Percentiles rank a stretch among this genome's conserved stretches.
phyloP scores from a whole-genome alignment of 495 filamentous ascomycete species.

The Aspergillus steynii region DNA sequence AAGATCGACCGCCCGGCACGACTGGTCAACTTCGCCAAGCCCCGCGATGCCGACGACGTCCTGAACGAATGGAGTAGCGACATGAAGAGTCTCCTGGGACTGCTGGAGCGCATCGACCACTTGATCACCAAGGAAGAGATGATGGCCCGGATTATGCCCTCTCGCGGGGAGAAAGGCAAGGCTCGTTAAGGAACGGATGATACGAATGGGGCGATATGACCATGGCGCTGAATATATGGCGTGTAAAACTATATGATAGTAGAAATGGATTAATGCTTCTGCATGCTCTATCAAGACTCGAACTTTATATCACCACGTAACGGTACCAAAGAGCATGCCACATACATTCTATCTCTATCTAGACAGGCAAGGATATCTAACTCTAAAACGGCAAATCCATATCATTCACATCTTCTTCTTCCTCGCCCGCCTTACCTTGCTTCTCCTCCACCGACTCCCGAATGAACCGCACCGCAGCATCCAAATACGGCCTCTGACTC shows the following conservation, averaged over 20 bases:
- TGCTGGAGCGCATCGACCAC: conserved; percentile 94
- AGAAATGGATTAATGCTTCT: conserved; percentile 28
- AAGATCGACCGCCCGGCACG: conserved; percentile 94
- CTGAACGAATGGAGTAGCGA: conserved; percentile 98
- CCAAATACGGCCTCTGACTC: conserved; percentile 73
- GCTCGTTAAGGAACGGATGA: conserved; percentile 32
- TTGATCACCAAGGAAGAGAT: conserved; percentile 99
- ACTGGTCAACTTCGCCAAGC: conserved; percentile 90
- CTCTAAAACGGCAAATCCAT: conserved; percentile 66
- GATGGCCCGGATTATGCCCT: conserved; percentile 93
- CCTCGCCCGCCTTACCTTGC: conserved; percentile 39
- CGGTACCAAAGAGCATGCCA: background rate
- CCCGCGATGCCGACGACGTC: conserved; percentile 92
- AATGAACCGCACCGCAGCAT: conserved; percentile 74
- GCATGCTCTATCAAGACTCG: conserved; percentile 3
- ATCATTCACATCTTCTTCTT: conserved; percentile 59
- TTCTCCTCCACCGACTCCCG: conserved; percentile 52
- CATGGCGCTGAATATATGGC: conserved; percentile 20
- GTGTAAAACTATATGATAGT: conserved; percentile 40
- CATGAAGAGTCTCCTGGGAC: conserved; percentile 93
- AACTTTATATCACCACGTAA: background rate
- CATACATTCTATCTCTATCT: conserved; percentile 3
- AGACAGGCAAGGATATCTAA: background rate
- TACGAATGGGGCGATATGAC: conserved; percentile 10
- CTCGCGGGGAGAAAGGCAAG: conserved; percentile 54